Evolutionary conservation across 208 protist species (phyloP), one percentile per base, ranked within the genome.

Genomic region (Naegleria fowleri): DNA sequence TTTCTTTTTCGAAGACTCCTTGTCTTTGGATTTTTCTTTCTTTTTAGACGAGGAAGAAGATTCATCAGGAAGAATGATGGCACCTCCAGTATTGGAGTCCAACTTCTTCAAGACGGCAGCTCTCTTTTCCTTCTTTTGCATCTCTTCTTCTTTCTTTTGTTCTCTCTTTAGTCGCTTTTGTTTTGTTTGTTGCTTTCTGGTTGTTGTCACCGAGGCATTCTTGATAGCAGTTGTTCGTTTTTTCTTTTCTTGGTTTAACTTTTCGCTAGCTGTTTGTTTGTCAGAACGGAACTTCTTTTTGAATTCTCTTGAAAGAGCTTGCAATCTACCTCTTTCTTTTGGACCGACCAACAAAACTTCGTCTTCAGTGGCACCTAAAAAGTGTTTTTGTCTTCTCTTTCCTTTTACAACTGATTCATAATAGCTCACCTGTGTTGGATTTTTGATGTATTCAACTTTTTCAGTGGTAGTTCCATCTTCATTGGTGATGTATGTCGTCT

Each of bases 391-490:
- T 36, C 29, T 25, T 36, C 29, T 79, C n/a, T 79, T 79, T 11
- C 29, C 16, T 33, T 79, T 79, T 9, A 7, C 9, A 5, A 33
- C 25, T 13, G 16, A 33, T 22, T 55, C 51, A 89, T 89, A 89
- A 67, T 41, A 89, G 39, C 25, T 40, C 15, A 89, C 86, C 6
- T 33, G 43, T 0, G 6, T 67, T 89, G 86, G 86, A 67, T 89
- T 41, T 29, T n/a, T 89, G 15, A 89, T 89, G 40, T 67, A n/a
- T 89, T 89, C 86, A 41, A 41, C 51, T 13, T 89, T 38, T 67
- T 33, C 33, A 55, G 13, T 67, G 15, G 2, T 19, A 5, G 33
- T 29, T 0, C 86, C 86, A 67, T 89, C 51, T 39, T 58, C 48
- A 22, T 39, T 22, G 2, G 39, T 38, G 9, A 67, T 75, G 9